These are phyloP conservation scores for Podaxis mareebaensis DNA, from an alignment of 768 basidiomycete species.

Conservation along the genomic window DNA sequence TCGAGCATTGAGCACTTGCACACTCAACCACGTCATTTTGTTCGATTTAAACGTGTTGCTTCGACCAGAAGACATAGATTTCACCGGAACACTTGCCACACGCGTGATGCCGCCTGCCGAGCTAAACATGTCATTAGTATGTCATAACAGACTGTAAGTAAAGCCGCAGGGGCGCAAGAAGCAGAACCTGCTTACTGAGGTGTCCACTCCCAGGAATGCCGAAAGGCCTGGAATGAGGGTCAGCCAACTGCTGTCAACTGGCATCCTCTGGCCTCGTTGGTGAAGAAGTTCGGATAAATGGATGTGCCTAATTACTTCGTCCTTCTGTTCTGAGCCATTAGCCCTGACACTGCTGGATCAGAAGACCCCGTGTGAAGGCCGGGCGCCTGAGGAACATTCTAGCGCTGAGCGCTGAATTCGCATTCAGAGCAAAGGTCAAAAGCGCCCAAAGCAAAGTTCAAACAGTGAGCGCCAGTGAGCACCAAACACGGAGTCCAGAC, in stretches of 20 bases:
- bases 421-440: too few relatives aligned
- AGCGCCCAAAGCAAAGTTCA: too few relatives aligned
- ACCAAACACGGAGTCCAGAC: neutral
- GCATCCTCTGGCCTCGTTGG: neutral
- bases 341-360: neutral
- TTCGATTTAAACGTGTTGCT: too few relatives aligned
- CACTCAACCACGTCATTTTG: too few relatives aligned
- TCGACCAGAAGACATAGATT: too few relatives aligned
- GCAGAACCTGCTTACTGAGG: neutral
- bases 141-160: neutral
- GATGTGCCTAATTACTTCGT: conserved; percentile 12
- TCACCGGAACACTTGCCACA: too few relatives aligned
- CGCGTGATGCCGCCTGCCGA: too few relatives aligned
- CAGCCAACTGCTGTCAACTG: neutral
- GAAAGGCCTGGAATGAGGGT: neutral
- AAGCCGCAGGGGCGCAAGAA: neutral
- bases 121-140: neutral
- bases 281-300: conserved; percentile 11
- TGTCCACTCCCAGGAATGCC: neutral
- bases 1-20: too few relatives aligned
- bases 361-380: neutral
- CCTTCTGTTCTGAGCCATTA: neutral
- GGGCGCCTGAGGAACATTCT: neutral
- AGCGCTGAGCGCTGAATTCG: neutral
- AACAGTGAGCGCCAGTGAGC: neutral